Base-by-base conservation (phyloP, 2,329 filamentous ascomycete genomes). In the Penicillium sp. region DNA sequence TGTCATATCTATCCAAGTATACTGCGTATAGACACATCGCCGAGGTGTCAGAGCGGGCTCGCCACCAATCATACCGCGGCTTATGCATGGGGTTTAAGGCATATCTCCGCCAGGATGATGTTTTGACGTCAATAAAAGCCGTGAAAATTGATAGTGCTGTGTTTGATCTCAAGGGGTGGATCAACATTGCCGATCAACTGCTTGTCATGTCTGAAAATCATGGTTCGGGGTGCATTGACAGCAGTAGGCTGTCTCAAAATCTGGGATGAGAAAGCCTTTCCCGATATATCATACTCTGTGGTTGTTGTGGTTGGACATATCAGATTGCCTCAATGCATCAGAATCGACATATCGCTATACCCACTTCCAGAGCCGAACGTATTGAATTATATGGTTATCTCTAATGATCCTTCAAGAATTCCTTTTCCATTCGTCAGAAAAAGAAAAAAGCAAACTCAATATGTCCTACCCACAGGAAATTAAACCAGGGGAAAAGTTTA, bases 1-100 rank as follows among this genome's bases (percentile, higher is more conserved):
- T 63, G 53, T 65, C 61, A 62, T 65, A 59, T 64, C 45, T 8
- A 45, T 45, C 24, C n/a, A 9, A 19, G 4, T 44, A 13, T 42
- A 11, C 19, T 42, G 39, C 39, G 19, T 43, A 39, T 37, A 16
- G 31, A 57, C 49, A 55, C 44, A 44, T 48, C 43, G 24, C 45
- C 55, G 48, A 27, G 19, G 54, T 26, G 35, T 39, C 14, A 50
- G 42, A 11, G 27, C 7, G 46, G 22, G 16, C 5, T 14, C 22
- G 7, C 39, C 47, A 58, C 43, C 33, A 55, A 55, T 62, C 47
- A 60, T 13, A 55, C 16, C 31, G 24, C 45, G 19, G 2, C 22
- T 39, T 45, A 14, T 26, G 33, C 19, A 47, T 39, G 42, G 45
- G 42, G 47, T 26, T 37, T 44, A 44, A 8, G 43, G 39, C 39